Percentiles rank a stretch among this genome's conserved stretches.
Evolutionary conservation across 805 yeast species (phyloP).

Genomic region (Candida manassasensis): DNA sequence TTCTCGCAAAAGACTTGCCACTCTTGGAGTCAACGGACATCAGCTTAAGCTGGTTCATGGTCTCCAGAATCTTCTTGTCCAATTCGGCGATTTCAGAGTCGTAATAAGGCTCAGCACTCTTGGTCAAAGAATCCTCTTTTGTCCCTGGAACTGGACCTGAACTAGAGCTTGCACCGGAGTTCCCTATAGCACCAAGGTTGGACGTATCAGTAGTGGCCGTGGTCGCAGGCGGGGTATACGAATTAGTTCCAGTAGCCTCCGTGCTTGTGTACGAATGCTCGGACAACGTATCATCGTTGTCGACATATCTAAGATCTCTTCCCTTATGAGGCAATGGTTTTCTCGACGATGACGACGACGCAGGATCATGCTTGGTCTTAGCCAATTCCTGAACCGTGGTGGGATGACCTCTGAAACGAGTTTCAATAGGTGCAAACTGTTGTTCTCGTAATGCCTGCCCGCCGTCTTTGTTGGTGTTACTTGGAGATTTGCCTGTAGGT

Average conservation of each 20-base stretch:
- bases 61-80: neutral
- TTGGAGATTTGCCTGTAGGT: too few species aligned
- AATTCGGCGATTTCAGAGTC: neutral
- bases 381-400: neutral
- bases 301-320: slow-evolving; percentile 3
- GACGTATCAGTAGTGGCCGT: too few species aligned
- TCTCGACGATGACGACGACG: neutral
- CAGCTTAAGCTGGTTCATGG: neutral
- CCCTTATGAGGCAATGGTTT: neutral
- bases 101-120: neutral
- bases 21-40: too few species aligned
- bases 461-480: neutral
- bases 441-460: neutral
- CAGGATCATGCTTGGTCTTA: neutral
- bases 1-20: too few species aligned
- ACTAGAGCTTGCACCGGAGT: too few species aligned
- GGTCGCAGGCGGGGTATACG: too few species aligned
- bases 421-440: neutral
- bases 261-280: too few species aligned
- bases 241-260: too few species aligned
- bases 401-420: neutral
- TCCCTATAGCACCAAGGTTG: too few species aligned
- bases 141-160: too few species aligned
- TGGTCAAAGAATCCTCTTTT: too few species aligned
- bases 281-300: too few species aligned